Evolutionary conservation across 208 protist genomes (phyloP).

Genomic region (Leishmania aethiopica): DNA sequence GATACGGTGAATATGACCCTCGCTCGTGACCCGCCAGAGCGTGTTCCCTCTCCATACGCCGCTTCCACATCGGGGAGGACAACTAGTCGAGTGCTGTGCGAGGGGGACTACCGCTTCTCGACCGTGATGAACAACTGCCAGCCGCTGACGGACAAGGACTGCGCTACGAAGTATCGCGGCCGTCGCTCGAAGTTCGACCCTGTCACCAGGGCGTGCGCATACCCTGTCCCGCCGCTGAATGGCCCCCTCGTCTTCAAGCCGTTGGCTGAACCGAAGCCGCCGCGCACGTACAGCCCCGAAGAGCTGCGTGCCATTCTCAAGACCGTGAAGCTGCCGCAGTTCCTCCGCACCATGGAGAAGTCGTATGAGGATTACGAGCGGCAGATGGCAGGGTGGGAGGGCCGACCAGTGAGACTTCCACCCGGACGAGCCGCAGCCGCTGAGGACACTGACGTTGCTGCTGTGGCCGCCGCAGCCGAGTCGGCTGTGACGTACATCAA

Average conservation of each 20-base stretch:
- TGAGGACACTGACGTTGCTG: not conserved
- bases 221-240: conserved; percentile 17
- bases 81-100: conserved; percentile 27
- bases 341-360: conserved; percentile 29
- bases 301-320: conserved; percentile 15
- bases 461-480: not conserved
- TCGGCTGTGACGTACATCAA: not conserved
- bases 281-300: conserved; percentile 19
- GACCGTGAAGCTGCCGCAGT: conserved; percentile 23
- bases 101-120: conserved; percentile 34
- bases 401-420: no score
- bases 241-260: conserved; percentile 20
- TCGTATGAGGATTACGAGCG: conserved; percentile 5
- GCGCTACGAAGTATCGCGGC: conserved; percentile 25
- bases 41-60: conserved; percentile 24
- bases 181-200: conserved; percentile 24
- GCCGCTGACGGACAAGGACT: conserved; percentile 26
- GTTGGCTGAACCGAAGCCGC: conserved; percentile 22
- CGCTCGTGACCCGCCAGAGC: conserved; percentile 21
- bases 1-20: conserved; percentile 25
- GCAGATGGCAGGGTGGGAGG: not conserved
- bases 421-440: not conserved
- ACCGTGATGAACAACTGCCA: conserved; percentile 7
- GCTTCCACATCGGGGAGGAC: conserved; percentile 12
- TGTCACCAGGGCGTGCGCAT: conserved; percentile 9